These are phyloP conservation scores for Senna tora DNA, from an alignment of 306 rosid genomes.

Conservation along the genomic window DNA sequence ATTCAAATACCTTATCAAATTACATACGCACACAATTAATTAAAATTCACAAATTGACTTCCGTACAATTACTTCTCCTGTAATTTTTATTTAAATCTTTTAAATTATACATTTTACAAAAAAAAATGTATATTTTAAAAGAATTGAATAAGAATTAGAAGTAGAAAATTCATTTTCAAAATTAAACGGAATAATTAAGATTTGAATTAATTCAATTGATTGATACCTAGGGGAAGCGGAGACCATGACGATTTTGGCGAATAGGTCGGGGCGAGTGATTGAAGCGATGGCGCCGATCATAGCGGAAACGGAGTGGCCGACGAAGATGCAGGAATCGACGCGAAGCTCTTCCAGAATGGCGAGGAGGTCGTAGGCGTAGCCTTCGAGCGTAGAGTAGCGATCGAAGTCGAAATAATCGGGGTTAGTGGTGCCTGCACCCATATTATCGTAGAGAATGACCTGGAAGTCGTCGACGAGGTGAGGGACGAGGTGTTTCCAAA, in stretches of 20 bases:
- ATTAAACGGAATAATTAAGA: no score
- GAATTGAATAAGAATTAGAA: no score
- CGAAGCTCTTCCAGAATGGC: slow-evolving; percentile 46
- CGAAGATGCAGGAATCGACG: slow-evolving; percentile 41
- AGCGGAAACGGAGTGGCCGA: slow-evolving; percentile 50
- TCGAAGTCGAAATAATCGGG: slow-evolving; percentile 55
- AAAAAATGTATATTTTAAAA: no score
- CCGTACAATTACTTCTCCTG: no score
- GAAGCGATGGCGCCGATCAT: slow-evolving; percentile 50
- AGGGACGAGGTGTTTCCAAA: slow-evolving; percentile 56
- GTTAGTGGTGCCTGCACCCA: slow-evolving; percentile 55
- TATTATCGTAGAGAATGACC: slow-evolving; percentile 48
- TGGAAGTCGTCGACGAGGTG: slow-evolving; percentile 48
- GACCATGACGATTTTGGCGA: slow-evolving; percentile 43
- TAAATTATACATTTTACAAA: no score
- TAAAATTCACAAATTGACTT: no score
- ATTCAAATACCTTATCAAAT: slow-evolving; percentile 47
- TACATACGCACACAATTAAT: no score
- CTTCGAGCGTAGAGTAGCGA: slow-evolving; percentile 46
- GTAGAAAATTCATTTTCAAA: no score
- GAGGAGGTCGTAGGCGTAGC: slow-evolving; percentile 47
- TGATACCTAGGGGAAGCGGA: slow-evolving; percentile 49
- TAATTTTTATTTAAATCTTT: no score
- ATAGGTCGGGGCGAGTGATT: slow-evolving; percentile 47
- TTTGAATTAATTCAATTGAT: no score